Base-by-base conservation (phyloP, 2,329 filamentous ascomycete genomes). In the Paraconiothyrium sp. region DNA sequence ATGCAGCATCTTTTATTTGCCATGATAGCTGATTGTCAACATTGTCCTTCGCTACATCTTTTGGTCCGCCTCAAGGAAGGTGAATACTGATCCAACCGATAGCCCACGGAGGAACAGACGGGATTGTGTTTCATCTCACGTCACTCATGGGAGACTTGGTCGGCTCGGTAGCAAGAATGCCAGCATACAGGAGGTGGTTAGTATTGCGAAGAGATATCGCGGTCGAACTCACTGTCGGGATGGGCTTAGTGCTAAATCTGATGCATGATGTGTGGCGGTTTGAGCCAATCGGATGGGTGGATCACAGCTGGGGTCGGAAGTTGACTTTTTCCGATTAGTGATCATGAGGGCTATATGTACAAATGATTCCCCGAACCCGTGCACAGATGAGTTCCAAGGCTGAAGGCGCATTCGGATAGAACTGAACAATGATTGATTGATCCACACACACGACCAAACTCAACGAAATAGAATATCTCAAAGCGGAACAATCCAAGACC, bases 401-500 rank as follows among this genome's bases (percentile, higher is more conserved):
- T 20, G 20, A 41, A 41, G 4, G 16, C 8, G 27, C 14, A 37
- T 14, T 20, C 10, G 30, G 30, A 16, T 52, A 13, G n/a, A 52
- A 20, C 2, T 39, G 34, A 52, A 52, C 34, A 41, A 52, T 30
- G 14, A 41, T 30, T 22, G 20, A 22, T 44, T 54, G 37, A 44
- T 43, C 11, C 24, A 32, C 32, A 22, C n/a, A 41, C 35, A 20
- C 16, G 24, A n/a, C 37, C 51, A 44, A 44, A 54, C 14, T 10
- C 22, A 20, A 20, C 51, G 30, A 24, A 48, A 56, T n/a, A 37
- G 32, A 30, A 50, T 39, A 24, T 48, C 34, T 27, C 44, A 37
- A 58, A 54, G 11, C 34, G 27, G 27, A 44, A 20, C 47, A 47
- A 47, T 34, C 35, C 43, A 16, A 47, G 50, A 24, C 48, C 49